Evolutionary conservation across 345 rosid genomes (phyloP), one percentile per base, ranked within the genome.

Genomic region (Kandelia obovata): DNA sequence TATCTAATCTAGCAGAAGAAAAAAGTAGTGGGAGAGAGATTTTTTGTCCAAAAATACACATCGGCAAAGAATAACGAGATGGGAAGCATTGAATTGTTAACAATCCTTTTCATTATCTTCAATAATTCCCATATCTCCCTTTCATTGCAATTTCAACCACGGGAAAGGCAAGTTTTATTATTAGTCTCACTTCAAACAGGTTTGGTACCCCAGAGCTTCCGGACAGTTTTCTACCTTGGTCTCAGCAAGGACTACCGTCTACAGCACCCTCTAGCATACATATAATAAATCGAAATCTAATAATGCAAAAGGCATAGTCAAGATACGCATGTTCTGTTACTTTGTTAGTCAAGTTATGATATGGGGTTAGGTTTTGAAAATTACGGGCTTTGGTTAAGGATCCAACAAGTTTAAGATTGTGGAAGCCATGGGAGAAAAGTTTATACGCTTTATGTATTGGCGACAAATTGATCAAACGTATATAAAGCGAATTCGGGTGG

Each of bases 361-460:
- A 64, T 19, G 55, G 56, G 63, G 35, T 74, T 74, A 67, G 66
- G 76, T 62, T 62, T 49, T 17, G 39, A 62, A 57, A 55, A 55
- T 23, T 23, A 55, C 9, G 27, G 30, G 30, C 21, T 23, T 55
- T 7, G 30, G 15, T 58, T 63, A 21, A 64, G 76, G 27, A 80
- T 73, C 76, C 73, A 70, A 70, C 68, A 74, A 55, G 11, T 55
- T 55, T 23, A 11, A 47, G 32, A 64, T 19, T 6, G 16, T 13
- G 27, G 5, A 55, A 21, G 15, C 58, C 9, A 21, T 8, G 15
- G 56, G 65, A 28, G 72, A 79, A 72, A 78, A 71, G 65, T 67
- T n/a, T n/a, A 56, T 53, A 37, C 52, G 35, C 60, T 75, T 77
- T 75, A 71, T 71, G 73, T 71, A 78, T 76, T 71, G 75, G 65